Evolutionary conservation across 2,329 filamentous ascomycete species (phyloP).

Genomic region (Biscogniauxia marginata): DNA sequence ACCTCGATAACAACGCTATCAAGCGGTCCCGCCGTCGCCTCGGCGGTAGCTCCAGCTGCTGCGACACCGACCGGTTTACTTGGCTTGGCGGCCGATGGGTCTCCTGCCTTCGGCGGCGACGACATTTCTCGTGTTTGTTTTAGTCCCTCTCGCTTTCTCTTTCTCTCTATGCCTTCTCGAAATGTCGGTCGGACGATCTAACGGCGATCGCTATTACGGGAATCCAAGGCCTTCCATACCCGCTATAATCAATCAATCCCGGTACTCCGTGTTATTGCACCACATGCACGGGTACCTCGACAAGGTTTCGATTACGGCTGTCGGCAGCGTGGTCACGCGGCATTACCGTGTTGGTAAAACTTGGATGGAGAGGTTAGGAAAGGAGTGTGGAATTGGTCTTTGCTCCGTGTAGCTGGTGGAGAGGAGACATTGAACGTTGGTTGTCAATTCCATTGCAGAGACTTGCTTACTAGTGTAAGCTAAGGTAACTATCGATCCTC

Average conservation of each 20-base stretch:
- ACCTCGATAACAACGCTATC: conserved; percentile 9
- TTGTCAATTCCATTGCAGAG: background rate
- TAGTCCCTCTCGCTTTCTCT: background rate
- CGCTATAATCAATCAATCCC: background rate
- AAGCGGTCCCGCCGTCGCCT: background rate
- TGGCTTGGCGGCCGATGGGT: background rate
- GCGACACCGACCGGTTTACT: background rate
- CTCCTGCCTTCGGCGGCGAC: background rate
- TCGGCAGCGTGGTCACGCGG: background rate
- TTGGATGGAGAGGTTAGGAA: background rate
- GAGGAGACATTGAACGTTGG: background rate
- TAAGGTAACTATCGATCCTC: background rate
- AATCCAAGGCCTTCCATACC: background rate
- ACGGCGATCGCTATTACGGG: background rate
- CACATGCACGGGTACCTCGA: background rate
- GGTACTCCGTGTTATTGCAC: too few species aligned
- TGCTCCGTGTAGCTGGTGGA: background rate
- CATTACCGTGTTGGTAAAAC: background rate
- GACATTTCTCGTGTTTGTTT: background rate
- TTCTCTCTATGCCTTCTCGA: background rate
- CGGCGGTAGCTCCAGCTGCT: too few species aligned
- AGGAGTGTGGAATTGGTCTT: background rate
- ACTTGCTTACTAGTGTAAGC: too few species aligned
- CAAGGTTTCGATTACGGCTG: too few species aligned
- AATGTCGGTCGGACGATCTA: background rate